phyloP scores from a whole-genome alignment of 139 green algal species.

The Chlamydomonas schloesseri region DNA sequence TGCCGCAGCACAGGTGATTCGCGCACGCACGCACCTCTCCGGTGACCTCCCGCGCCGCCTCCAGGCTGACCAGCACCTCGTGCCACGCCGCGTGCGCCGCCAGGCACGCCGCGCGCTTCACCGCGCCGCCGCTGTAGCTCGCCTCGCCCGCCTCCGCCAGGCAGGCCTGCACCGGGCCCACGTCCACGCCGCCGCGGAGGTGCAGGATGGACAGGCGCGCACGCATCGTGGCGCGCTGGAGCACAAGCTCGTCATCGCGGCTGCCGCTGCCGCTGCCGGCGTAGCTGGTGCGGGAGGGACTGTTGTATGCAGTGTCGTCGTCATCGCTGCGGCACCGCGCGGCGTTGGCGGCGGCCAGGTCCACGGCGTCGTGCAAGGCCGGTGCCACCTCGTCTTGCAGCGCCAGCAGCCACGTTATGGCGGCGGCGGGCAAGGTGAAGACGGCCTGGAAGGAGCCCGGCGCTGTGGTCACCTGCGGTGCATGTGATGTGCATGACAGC shows the following conservation, averaged over 20 bases:
- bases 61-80: background rate
- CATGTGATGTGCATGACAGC: too few relatives aligned
- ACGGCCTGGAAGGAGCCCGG: conserved; percentile 16
- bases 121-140: background rate
- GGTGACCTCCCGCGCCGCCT: background rate
- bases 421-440: background rate
- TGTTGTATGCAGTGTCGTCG: background rate
- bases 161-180: background rate
- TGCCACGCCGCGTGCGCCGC: conserved; percentile 11
- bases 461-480: conserved; percentile 17
- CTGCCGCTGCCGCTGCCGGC: background rate
- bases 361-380: background rate
- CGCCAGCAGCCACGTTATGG: conserved; percentile 29
- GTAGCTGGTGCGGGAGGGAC: background rate
- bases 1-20: too few relatives aligned
- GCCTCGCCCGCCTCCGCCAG: background rate
- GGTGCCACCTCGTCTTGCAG: conserved; percentile 35
- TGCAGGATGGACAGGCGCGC: conserved; percentile 8
- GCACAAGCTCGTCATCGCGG: background rate
- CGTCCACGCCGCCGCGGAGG: conserved; percentile 2
- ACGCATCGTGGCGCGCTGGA: background rate
- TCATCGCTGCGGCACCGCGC: background rate
- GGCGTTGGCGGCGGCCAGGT: too few relatives aligned
- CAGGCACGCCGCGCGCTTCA: conserved; percentile 3
- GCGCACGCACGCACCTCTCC: background rate